Evolutionary conservation across 176 grass and related monocot species (phyloP).

Genomic region (Musa itinerans): DNA sequence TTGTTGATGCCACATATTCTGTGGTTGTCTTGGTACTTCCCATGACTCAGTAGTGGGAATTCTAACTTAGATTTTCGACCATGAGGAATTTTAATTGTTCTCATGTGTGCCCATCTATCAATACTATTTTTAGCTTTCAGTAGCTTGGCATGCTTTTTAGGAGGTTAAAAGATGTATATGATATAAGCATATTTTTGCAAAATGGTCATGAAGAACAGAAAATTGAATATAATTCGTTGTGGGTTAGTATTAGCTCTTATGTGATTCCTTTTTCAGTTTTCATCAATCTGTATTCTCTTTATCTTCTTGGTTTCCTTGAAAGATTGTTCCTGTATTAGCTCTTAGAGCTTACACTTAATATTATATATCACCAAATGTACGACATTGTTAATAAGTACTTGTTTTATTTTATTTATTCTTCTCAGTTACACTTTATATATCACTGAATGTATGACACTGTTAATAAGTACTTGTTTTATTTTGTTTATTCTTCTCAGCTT

Average conservation of each 20-base stretch:
- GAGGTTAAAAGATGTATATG: not conserved
- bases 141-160: not conserved
- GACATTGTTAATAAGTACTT: not conserved
- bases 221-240: not conserved
- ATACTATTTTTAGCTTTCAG: not conserved
- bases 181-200: not conserved
- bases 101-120: not conserved
- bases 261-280: not conserved
- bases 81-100: not conserved
- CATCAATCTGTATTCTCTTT: not conserved
- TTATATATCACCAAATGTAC: not conserved
- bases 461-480: not conserved
- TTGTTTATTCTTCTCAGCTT: conserved; percentile 34
- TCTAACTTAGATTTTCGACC: not conserved
- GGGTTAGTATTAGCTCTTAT: not conserved
- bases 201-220: not conserved
- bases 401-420: not conserved
- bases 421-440: conserved; percentile 21
- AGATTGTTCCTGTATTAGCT: not conserved
- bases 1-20: not conserved
- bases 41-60: not conserved
- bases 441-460: not conserved
- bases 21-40: not conserved
- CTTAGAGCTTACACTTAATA: not conserved
- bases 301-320: not conserved